These are phyloP conservation scores for Xerocomus alliaceus DNA, from an alignment of 1,284 basidiomycete species.

Conservation along the genomic window DNA sequence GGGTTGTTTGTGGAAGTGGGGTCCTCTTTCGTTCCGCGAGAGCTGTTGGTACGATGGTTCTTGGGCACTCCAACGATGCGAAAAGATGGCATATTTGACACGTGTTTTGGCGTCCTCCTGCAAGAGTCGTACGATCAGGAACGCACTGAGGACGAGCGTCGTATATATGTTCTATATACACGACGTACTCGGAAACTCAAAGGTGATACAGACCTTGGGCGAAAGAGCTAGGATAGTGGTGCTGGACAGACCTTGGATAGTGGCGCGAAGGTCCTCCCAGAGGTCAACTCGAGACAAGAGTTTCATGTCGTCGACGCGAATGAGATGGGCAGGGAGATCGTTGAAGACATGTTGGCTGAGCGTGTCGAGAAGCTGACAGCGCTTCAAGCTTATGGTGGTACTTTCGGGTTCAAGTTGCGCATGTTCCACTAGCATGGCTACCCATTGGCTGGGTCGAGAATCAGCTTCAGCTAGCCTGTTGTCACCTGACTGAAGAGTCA, in stretches of 20 bases:
- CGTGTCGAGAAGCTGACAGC: slow-evolving; percentile 11
- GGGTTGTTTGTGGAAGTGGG: neutral
- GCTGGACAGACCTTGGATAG: slow-evolving; percentile 5
- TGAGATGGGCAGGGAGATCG: slow-evolving; percentile 22
- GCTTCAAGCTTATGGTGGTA: slow-evolving; percentile 5
- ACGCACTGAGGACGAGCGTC: no score
- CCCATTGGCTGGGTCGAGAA: no score
- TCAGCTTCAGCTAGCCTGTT: no score
- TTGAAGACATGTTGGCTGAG: slow-evolving; percentile 26
- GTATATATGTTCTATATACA: no score
- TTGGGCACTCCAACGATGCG: slow-evolving; percentile 35
- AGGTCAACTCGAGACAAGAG: slow-evolving; percentile 19
- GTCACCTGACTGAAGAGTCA: no score
- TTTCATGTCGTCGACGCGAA: slow-evolving; percentile 18
- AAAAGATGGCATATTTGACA: slow-evolving; percentile 32
- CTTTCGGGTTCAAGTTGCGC: no score
- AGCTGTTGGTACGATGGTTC: slow-evolving; percentile 36
- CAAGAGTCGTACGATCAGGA: no score
- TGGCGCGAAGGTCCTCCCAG: slow-evolving; percentile 11
- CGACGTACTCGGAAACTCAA: neutral
- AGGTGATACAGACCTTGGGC: slow-evolving; percentile 12
- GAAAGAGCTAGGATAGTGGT: slow-evolving; percentile 9
- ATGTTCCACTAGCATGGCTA: no score
- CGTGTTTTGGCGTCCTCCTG: slow-evolving; percentile 11
- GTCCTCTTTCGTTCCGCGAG: neutral